These are phyloP conservation scores for Sugiyamaella boreocaroliniensis DNA, from an alignment of 805 yeast species.

Conservation along the genomic window DNA sequence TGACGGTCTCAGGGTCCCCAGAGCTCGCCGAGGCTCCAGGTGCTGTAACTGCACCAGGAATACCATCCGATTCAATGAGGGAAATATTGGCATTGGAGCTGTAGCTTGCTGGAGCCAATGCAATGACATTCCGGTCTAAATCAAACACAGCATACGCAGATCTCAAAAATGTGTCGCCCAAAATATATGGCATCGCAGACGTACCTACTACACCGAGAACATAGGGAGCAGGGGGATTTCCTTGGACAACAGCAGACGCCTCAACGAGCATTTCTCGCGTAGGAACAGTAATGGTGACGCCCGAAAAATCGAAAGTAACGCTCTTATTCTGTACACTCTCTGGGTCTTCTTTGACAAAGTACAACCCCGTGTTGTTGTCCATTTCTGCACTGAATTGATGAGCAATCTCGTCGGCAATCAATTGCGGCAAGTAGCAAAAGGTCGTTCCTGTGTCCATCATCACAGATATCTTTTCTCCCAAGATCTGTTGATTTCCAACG, in stretches of 20 bases:
- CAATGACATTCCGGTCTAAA: conserved; percentile 48
- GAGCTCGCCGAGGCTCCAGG: no score
- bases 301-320: conserved; percentile 20
- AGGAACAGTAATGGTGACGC: conserved; percentile 24
- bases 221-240: conserved; percentile 10
- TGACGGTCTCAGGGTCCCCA: neutral
- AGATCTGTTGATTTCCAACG: conserved; percentile 11
- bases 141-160: conserved; percentile 66
- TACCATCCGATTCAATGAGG: conserved; percentile 23
- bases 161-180: conserved; percentile 64
- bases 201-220: conserved; percentile 11
- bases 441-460: conserved; percentile 55
- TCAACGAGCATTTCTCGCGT: conserved; percentile 15
- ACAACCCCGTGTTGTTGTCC: conserved; percentile 21
- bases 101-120: conserved; percentile 44
- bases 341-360: conserved; percentile 5
- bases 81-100: conserved; percentile 22
- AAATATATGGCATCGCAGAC: conserved; percentile 26
- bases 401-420: conserved; percentile 6
- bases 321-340: conserved; percentile 1
- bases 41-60: conserved; percentile 24
- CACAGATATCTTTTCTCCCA: conserved; percentile 28
- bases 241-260: conserved; percentile 8
- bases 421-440: conserved; percentile 41
- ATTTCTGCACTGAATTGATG: conserved; percentile 3